Evolutionary conservation across 331 rosid species (phyloP).

Genomic region (Spiraea crenata): DNA sequence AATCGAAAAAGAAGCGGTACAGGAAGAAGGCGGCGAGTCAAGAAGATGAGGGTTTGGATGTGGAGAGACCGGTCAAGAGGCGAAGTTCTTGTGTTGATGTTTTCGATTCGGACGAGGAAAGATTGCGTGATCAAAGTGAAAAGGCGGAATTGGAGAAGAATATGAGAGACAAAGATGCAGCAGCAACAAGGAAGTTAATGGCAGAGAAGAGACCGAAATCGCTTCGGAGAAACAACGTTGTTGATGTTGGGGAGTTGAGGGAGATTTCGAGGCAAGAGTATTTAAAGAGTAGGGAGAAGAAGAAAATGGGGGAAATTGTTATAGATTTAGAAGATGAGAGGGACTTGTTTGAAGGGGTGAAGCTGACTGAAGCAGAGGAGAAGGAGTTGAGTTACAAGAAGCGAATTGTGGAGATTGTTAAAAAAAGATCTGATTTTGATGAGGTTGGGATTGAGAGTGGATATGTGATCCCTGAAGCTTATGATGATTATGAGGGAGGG

Average conservation of each 20-base stretch:
- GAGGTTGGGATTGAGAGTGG: no score
- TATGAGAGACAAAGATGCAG: constrained; percentile 70
- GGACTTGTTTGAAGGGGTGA: background rate
- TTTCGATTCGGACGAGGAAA: constrained; percentile 84
- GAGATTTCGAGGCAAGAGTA: background rate
- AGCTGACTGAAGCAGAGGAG: background rate
- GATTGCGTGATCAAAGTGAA: constrained; percentile 76
- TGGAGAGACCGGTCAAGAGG: constrained; percentile 55
- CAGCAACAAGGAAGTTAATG: constrained; percentile 58
- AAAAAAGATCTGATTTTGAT: background rate
- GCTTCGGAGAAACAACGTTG: background rate
- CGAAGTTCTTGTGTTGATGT: constrained; percentile 37
- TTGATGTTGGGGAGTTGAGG: background rate
- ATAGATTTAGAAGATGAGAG: background rate
- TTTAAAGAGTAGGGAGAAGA: background rate
- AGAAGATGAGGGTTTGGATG: constrained; percentile 57
- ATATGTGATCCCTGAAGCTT: no score
- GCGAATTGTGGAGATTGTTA: background rate
- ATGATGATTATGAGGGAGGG: no score
- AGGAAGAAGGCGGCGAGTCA: constrained; percentile 61
- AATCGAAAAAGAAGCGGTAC: constrained; percentile 47
- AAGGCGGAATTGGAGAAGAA: constrained; percentile 75
- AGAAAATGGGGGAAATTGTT: background rate
- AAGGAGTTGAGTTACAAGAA: background rate
- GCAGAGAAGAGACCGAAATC: background rate